Percentiles rank a stretch among this genome's conserved stretches.
These are phyloP conservation scores for Polygonum maritimum DNA, from an alignment of 148 eudicot genomes.

Conservation along the genomic window DNA sequence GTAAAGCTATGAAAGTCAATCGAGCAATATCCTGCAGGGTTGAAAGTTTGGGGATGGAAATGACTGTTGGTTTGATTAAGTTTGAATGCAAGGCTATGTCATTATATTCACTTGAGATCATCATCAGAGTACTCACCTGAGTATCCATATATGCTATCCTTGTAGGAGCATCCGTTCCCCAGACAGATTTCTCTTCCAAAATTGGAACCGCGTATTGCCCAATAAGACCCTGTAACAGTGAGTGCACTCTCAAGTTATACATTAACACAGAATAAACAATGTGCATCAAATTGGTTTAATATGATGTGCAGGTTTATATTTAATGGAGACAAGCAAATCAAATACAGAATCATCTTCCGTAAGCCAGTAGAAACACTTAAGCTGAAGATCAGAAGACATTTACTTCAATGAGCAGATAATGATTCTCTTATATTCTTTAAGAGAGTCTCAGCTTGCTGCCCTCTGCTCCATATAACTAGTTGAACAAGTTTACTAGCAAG, in stretches of 20 bases:
- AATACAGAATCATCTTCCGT: neutral
- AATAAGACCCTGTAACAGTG: slow-evolving; percentile 60
- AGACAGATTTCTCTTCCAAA: slow-evolving; percentile 95
- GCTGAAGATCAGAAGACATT: neutral
- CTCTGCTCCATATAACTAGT: neutral
- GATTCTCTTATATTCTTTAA: neutral
- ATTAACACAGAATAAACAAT: neutral
- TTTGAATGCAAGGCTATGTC: neutral
- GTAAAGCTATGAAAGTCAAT: slow-evolving; percentile 80
- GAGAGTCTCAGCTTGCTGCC: neutral
- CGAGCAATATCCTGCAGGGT: slow-evolving; percentile 89
- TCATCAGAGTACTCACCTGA: slow-evolving; percentile 38
- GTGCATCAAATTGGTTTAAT: neutral
- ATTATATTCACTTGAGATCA: neutral
- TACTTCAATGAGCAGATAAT: neutral
- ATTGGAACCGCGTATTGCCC: slow-evolving; percentile 99
- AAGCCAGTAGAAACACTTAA: neutral
- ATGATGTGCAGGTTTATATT: neutral
- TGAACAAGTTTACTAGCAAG: neutral
- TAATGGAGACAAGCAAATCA: neutral
- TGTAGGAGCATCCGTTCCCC: slow-evolving; percentile 99
- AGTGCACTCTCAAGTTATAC: neutral
- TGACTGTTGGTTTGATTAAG: neutral
- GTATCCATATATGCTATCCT: slow-evolving; percentile 99
- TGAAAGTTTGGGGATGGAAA: slow-evolving; percentile 3